Percentiles rank a stretch among this genome's conserved stretches.
phyloP scores from a whole-genome alignment of 208 protist genomes.

The Leishmania gerbilli region DNA sequence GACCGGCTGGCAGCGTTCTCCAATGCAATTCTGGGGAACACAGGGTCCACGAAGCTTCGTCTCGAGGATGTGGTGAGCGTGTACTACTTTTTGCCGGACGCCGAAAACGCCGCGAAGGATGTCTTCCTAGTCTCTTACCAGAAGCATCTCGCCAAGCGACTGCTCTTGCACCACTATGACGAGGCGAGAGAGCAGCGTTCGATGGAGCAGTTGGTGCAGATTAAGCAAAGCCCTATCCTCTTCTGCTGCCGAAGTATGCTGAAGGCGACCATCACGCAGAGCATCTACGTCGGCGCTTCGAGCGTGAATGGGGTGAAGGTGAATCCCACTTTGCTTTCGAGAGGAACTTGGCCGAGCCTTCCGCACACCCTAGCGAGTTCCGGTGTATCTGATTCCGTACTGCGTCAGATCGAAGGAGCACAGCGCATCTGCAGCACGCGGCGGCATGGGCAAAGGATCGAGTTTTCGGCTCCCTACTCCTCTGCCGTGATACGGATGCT shows the following conservation, averaged over 20 bases:
- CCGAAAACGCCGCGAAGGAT: conserved; percentile 37
- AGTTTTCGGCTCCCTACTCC: conserved; percentile 35
- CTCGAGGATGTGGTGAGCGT: conserved; percentile 50
- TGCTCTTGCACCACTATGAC: conserved; percentile 39
- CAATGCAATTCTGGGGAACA: conserved; percentile 14
- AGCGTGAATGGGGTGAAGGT: conserved; percentile 11
- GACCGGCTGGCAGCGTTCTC: conserved; percentile 29
- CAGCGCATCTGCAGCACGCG: conserved; percentile 11
- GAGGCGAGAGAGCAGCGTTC: conserved; percentile 26
- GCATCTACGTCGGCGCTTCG: conserved; percentile 25
- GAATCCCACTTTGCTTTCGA: conserved; percentile 23
- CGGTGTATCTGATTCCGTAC: background rate
- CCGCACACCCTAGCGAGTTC: conserved; percentile 6
- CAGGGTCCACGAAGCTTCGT: conserved; percentile 16
- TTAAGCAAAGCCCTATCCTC: conserved; percentile 47
- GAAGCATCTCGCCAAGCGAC: conserved; percentile 34
- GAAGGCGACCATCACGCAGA: conserved; percentile 20
- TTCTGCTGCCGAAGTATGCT: conserved; percentile 59
- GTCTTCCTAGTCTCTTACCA: conserved; percentile 40
- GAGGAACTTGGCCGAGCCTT: conserved; percentile 32
- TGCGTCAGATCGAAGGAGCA: conserved; percentile 12
- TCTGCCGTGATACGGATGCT: conserved; percentile 30
- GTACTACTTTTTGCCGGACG: conserved; percentile 54
- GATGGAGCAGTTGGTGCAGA: conserved; percentile 38
- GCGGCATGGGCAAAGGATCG: conserved; percentile 32